Evolutionary conservation across 2,329 filamentous ascomycete species (phyloP), one percentile per base, ranked within the genome.

Genomic region (Mycocentrospora acerina): DNA sequence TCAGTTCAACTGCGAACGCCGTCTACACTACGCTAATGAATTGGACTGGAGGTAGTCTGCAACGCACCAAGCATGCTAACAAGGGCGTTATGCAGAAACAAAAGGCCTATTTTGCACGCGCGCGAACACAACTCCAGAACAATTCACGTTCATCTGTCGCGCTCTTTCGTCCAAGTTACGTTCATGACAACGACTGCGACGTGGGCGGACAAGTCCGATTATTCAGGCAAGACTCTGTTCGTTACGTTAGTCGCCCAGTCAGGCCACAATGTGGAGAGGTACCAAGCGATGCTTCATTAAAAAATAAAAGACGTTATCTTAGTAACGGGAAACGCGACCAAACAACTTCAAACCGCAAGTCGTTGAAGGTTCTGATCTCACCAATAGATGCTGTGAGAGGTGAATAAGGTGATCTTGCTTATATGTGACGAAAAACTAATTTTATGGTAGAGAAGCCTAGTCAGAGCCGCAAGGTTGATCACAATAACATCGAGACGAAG

Each of bases 21-120:
- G 19, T 4, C 14, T 22, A 4, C 12, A 10, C 16, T 11, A 3
- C 25, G 24, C 30, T 27, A 11, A 76, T 76, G 73, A 74, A 75
- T 38, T 76, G 73, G 73, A 75, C 71, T 0, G 73, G 73, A 18
- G 73, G 73, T 4, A 66, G 63, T 18, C 49, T 71, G 22, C 68
- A 67, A 42, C 62, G 67, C 33, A 64, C 57, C 18, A 67, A 60
- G 35, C 64, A 62, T 32, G 62, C 60, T 19, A 60, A 60, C 40
- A 66, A 65, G 37, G 56, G 63, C 12, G 49, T 61, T 12, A 22
- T 64, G 4, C 64, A 69, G 40, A 67, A 63, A 43, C 73, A 76
- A 48, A 74, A 67, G 50, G 67, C 69, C 13, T 67, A 74, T 47
- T 76, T 76, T 42, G 72, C 71, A 4, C 69, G 61, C 45, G 62